These are phyloP conservation scores for Zalaria obscura DNA, from an alignment of 2,329 filamentous ascomycete species.

Conservation along the genomic window DNA sequence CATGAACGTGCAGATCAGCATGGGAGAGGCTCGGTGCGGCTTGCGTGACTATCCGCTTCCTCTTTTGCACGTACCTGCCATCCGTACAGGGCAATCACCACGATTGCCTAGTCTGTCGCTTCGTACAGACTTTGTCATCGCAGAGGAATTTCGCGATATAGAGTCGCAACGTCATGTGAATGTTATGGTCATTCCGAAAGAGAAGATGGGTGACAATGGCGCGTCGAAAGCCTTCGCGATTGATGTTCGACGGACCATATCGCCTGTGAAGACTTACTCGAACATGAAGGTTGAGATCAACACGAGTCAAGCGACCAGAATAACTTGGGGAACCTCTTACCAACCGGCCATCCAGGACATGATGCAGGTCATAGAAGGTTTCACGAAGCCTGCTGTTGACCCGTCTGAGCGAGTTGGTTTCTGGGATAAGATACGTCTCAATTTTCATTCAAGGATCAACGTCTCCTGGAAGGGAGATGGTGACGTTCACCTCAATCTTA, in stretches of 20 bases:
- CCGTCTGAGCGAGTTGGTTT: slow-evolving; percentile 89
- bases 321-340: slow-evolving; percentile 96
- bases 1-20: slow-evolving; percentile 75
- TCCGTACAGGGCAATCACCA: slow-evolving; percentile 66
- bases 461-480: slow-evolving; percentile 91
- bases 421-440: slow-evolving; percentile 95
- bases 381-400: slow-evolving; percentile 90
- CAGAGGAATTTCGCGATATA: slow-evolving; percentile 74
- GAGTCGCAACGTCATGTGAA: slow-evolving; percentile 69
- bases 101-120: slow-evolving; percentile 71
- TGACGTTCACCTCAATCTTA: slow-evolving; percentile 84
- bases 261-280: slow-evolving; percentile 91
- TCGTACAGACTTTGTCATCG: slow-evolving; percentile 84
- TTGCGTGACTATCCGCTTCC: slow-evolving; percentile 90
- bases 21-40: slow-evolving; percentile 78
- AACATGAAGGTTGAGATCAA: slow-evolving; percentile 88
- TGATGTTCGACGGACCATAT: slow-evolving; percentile 78
- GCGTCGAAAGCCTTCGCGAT: slow-evolving; percentile 60
- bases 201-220: slow-evolving; percentile 38
- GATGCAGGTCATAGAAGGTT: slow-evolving; percentile 98
- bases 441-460: slow-evolving; percentile 81
- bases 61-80: slow-evolving; percentile 73
- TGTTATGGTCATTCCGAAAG: slow-evolving; percentile 71
- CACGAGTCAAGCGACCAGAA: slow-evolving; percentile 76
- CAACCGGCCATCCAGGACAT: slow-evolving; percentile 97